Evolutionary conservation across 805 yeast genomes (phyloP).

Genomic region (Yamadazyma takamatsuzukensis): DNA sequence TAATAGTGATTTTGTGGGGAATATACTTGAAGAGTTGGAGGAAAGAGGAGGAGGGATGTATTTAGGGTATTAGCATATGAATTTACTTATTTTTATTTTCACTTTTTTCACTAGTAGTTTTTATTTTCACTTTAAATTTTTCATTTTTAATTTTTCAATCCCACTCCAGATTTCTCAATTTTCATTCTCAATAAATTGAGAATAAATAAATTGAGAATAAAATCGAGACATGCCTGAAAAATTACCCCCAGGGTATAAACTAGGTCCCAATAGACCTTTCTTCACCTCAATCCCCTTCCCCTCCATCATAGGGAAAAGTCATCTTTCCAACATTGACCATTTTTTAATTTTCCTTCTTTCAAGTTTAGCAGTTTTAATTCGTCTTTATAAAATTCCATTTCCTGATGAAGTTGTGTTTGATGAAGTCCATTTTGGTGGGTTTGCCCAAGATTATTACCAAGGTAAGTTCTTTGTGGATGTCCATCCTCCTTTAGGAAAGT

Average conservation of each 20-base stretch:
- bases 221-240: slow-evolving; percentile 2
- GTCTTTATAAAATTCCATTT: slow-evolving; percentile 28
- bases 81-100: too few relatives aligned
- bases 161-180: background rate
- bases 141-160: background rate
- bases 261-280: slow-evolving; percentile 29
- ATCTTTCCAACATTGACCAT: slow-evolving; percentile 16
- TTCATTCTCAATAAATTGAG: background rate
- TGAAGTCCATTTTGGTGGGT: slow-evolving; percentile 42
- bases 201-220: background rate
- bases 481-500: slow-evolving; percentile 68
- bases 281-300: slow-evolving; percentile 21
- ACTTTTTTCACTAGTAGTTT: background rate
- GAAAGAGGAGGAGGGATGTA: slow-evolving; percentile 77
- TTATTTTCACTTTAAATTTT: too few relatives aligned
- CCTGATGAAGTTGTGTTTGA: slow-evolving; percentile 47
- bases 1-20: slow-evolving; percentile 31
- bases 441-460: slow-evolving; percentile 42
- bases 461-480: slow-evolving; percentile 68
- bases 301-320: slow-evolving; percentile 10
- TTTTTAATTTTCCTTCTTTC: slow-evolving; percentile 18
- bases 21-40: slow-evolving; percentile 65
- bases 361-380: slow-evolving; percentile 21
- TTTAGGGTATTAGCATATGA: slow-evolving; percentile 31
- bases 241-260: slow-evolving; percentile 24